Conservation (phyloP, 2,329 filamentous ascomycete genomes). For the Pseudogymnoascus sp. region DNA sequence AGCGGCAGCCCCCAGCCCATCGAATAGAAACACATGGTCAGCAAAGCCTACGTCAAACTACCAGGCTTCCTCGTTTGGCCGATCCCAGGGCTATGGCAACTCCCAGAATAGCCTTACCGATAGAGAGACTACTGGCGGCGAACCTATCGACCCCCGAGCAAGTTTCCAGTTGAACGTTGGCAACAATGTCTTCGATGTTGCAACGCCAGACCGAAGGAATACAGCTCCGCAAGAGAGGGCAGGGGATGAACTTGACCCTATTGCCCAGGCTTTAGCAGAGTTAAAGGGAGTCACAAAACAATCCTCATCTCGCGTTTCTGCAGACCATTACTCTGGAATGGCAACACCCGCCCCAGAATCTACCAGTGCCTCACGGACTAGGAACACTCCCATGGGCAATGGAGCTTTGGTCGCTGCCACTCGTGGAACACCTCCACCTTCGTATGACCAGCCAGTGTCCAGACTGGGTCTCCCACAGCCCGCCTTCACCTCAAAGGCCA, state of each 20-base stretch:
- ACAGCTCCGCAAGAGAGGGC: conserved; percentile 42
- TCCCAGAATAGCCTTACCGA: conserved; percentile 32
- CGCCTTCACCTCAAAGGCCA: conserved; percentile 85
- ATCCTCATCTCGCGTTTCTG: conserved; percentile 77
- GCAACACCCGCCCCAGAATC: conserved; percentile 65
- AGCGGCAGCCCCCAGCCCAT: conserved; percentile 28
- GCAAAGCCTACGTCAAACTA: conserved; percentile 11
- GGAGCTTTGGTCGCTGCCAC: conserved; percentile 48
- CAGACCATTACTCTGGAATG: conserved; percentile 91
- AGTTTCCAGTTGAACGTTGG: conserved; percentile 91
- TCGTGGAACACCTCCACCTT: conserved; percentile 76
- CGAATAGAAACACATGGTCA: conserved; percentile 56
- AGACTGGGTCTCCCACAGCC: conserved; percentile 83
- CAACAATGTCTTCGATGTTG: conserved; percentile 92
- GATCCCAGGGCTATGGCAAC: conserved; percentile 37
- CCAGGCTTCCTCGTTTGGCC: conserved; percentile 17
- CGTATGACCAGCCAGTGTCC: conserved; percentile 70
- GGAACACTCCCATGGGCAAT: conserved; percentile 35
- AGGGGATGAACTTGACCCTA: conserved; percentile 65
- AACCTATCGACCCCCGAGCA: conserved; percentile 84
- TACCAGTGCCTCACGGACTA: conserved; percentile 39
- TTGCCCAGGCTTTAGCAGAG: conserved; percentile 86
- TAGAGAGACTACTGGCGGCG: conserved; percentile 60
- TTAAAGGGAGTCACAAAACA: conserved; percentile 83
- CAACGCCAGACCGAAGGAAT: conserved; percentile 62